These are phyloP conservation scores for Cairneyella variabilis DNA, from an alignment of 495 filamentous ascomycete species.

Conservation along the genomic window DNA sequence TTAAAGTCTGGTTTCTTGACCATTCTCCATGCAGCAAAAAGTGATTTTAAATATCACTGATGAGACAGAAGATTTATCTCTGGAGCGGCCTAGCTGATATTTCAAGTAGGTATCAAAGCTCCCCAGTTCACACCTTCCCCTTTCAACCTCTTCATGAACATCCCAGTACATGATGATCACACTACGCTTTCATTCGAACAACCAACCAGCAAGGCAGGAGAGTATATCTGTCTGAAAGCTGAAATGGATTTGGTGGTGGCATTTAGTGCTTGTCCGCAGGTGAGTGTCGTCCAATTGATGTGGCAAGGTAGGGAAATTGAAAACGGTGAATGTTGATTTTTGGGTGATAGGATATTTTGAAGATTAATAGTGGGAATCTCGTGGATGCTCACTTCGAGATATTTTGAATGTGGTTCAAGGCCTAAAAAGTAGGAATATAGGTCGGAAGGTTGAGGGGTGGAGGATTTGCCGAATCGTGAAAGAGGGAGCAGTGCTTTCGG, in stretches of 20 bases:
- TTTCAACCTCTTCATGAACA: slow-evolving; percentile 48
- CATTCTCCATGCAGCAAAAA: too few relatives aligned
- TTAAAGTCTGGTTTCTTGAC: too few relatives aligned
- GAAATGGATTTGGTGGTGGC: slow-evolving; percentile 36
- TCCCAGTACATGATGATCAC: slow-evolving; percentile 30
- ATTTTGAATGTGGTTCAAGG: neutral
- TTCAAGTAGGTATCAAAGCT: slow-evolving; percentile 14
- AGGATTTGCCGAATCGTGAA: neutral
- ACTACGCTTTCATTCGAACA: slow-evolving; percentile 30
- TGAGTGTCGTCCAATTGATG: neutral
- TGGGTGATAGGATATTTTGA: slow-evolving; percentile 32
- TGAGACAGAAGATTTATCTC: neutral
- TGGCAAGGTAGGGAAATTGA: neutral
- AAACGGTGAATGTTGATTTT: neutral
- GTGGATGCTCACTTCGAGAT: slow-evolving; percentile 33
- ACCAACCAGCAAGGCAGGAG: slow-evolving; percentile 32
- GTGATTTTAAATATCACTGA: too few relatives aligned
- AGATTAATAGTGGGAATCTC: slow-evolving; percentile 36
- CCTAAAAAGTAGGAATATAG: too few relatives aligned
- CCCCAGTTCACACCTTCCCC: slow-evolving; percentile 35
- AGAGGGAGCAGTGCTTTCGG: neutral
- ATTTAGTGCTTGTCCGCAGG: slow-evolving; percentile 41
- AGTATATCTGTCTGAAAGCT: slow-evolving; percentile 36
- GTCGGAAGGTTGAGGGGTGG: neutral
- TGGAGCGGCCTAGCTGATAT: neutral